Percentiles rank a stretch among this genome's conserved stretches.
phyloP scores from a whole-genome alignment of 257 asterid genomes.

The Schizonepeta tenuifolia region DNA sequence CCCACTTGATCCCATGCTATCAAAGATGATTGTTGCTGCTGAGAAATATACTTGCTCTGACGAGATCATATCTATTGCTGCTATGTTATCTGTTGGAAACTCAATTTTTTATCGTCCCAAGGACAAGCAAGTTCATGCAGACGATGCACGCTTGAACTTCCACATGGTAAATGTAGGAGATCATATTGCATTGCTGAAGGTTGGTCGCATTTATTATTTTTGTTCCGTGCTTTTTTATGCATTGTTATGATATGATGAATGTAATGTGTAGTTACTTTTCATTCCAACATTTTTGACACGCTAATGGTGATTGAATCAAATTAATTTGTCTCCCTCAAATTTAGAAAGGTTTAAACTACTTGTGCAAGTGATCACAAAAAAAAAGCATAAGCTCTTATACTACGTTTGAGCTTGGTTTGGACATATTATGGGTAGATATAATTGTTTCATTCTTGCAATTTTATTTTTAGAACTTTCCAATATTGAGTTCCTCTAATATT shows the following conservation, averaged over 20 bases:
- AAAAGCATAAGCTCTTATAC: slow-evolving; percentile 5
- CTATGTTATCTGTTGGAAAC: slow-evolving; percentile 91
- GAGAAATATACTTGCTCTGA: slow-evolving; percentile 84
- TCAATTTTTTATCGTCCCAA: slow-evolving; percentile 94
- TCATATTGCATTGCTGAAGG: slow-evolving; percentile 89
- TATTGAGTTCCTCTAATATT: slow-evolving; percentile 5
- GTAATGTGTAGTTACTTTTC: slow-evolving; percentile 14
- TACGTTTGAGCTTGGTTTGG: slow-evolving; percentile 7
- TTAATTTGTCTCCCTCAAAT: neutral
- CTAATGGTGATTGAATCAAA: slow-evolving; percentile 4
- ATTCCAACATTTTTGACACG: neutral
- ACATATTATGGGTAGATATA: slow-evolving; percentile 1
- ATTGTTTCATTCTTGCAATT: slow-evolving; percentile 2
- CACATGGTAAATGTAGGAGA: slow-evolving; percentile 97
- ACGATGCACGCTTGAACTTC: slow-evolving; percentile 88
- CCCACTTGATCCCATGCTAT: slow-evolving; percentile 93
- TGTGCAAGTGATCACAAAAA: slow-evolving; percentile 5
- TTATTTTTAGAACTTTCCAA: neutral
- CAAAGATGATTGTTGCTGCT: slow-evolving; percentile 94
- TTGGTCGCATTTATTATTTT: slow-evolving; percentile 15
- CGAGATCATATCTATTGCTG: slow-evolving; percentile 88
- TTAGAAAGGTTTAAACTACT: neutral
- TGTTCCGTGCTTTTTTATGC: neutral
- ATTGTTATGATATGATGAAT: neutral
- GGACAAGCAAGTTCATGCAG: slow-evolving; percentile 94